Conservation (phyloP, 257 asterid genomes). For the Solanum bulbocastanum region DNA sequence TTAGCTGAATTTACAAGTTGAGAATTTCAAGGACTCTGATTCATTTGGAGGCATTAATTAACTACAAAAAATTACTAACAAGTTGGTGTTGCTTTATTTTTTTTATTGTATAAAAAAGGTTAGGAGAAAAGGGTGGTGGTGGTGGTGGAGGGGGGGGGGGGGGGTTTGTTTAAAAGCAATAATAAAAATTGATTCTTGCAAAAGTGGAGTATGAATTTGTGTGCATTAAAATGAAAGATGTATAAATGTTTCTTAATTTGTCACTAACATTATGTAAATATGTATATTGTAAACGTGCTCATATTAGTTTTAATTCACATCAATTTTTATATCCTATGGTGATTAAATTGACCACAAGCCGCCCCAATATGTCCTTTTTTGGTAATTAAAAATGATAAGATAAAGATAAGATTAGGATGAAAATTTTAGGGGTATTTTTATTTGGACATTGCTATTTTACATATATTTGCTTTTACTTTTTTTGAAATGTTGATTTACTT, state of each 20-base stretch:
- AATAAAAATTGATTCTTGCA: not conserved
- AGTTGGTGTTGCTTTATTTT: not conserved
- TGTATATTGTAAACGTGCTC: not conserved
- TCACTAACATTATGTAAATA: not conserved
- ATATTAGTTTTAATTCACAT: not conserved
- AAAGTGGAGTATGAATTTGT: not conserved
- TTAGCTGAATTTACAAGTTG: not conserved
- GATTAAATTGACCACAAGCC: not conserved
- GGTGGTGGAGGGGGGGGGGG: rapidly evolving
- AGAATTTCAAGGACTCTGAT: constrained; percentile 1
- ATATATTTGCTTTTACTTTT: no score
- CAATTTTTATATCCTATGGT: not conserved
- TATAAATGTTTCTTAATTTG: not conserved
- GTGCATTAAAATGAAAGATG: not conserved
- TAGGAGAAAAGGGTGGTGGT: not conserved
- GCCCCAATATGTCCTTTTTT: not conserved
- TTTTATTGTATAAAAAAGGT: not conserved
- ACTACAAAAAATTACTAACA: not conserved
- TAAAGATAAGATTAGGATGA: not conserved
- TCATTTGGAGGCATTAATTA: not conserved
- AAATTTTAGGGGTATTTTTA: not conserved
- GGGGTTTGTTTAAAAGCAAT: no score
- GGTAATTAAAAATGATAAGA: not conserved
- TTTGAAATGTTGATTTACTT: not conserved
- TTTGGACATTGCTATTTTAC: not conserved